Evolutionary conservation across 2,329 filamentous ascomycete genomes (phyloP), one percentile per base, ranked within the genome.

Genomic region (Fusarium buxicola): DNA sequence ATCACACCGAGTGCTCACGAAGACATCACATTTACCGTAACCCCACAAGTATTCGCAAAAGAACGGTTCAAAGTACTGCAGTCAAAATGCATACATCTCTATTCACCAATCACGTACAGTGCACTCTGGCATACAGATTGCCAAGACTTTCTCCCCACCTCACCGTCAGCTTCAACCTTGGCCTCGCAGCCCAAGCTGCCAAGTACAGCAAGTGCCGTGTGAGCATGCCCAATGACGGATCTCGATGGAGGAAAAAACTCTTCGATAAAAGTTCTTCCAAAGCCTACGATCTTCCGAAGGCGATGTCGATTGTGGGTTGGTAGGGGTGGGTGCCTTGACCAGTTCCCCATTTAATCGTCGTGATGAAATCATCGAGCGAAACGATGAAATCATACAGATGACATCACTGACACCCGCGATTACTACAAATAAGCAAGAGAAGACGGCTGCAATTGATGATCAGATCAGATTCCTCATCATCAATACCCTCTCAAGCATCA

Each of bases 311-410:
- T 46, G 30, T 49, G 44, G 55, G 44, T 36, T 40, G 38, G 18
- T 21, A 28, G 15, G 18, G 24, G 31, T 13, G 38, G 55, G 28
- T 35, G 24, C 18, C 39, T 52, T 13, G 12, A 15, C 9, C 18
- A 56, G 65, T 54, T 61, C 66, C 64, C 64, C 61, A 69, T 49
- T 64, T 24, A 15, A 31, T 55, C 48, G 15, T 53, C 46, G 46
- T 15, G 54, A 70, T 70, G 68, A 70, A 65, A 66, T 70, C 68
- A 70, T 70, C 36, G 53, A 64, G 35, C 12, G 43, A 35, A 18
- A 31, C 32, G 46, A 69, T 70, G 65, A 70, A 70, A 66, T 69
- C 68, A 68, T 70, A 30, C 15, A 12, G 3, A 70, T 68, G 64
- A 66, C 68, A 66, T 70, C 65, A 62, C 47, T 7, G 30, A 39